Percentiles rank a stretch among this genome's conserved stretches.
phyloP scores from a whole-genome alignment of 2,329 filamentous ascomycete genomes.

The Exutisphaerella laricina region DNA sequence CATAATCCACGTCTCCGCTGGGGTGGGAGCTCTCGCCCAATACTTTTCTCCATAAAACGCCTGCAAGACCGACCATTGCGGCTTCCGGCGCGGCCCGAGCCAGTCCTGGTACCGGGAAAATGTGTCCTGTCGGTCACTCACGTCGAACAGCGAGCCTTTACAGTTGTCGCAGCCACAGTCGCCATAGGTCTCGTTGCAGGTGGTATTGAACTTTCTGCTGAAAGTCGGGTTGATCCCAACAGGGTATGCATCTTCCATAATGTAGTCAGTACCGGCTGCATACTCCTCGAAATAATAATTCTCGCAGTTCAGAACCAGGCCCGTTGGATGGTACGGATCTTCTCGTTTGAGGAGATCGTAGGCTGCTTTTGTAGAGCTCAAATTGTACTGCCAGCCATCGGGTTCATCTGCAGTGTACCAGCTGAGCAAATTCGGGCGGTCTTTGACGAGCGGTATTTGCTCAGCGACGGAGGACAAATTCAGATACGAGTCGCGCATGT shows the following conservation, averaged over 20 bases:
- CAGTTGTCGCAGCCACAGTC: slow-evolving; percentile 62
- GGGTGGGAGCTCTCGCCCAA: slow-evolving; percentile 45
- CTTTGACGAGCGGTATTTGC: slow-evolving; percentile 36
- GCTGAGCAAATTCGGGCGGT: slow-evolving; percentile 37
- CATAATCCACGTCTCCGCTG: slow-evolving; percentile 45
- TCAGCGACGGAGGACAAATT: slow-evolving; percentile 36
- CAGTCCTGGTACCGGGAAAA: slow-evolving; percentile 40
- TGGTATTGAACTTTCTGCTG: slow-evolving; percentile 50
- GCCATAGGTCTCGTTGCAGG: slow-evolving; percentile 55
- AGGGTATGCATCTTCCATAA: slow-evolving; percentile 58
- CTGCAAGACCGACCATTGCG: slow-evolving; percentile 48
- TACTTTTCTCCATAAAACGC: slow-evolving; percentile 46
- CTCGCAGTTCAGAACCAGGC: slow-evolving; percentile 56
- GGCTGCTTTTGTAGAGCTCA: slow-evolving; percentile 42
- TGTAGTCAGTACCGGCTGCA: slow-evolving; percentile 50
- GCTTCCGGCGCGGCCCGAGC: slow-evolving; percentile 36
- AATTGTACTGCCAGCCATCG: slow-evolving; percentile 52
- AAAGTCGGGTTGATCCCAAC: slow-evolving; percentile 53
- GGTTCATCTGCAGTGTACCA: slow-evolving; percentile 52
- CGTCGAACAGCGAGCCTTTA: slow-evolving; percentile 48
- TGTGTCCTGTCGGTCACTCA: slow-evolving; percentile 42
- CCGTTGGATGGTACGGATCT: slow-evolving; percentile 58
- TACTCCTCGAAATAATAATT: slow-evolving; percentile 57
- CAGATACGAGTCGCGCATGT: slow-evolving; percentile 40
- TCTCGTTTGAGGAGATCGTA: slow-evolving; percentile 45